A percentile compares a stretch with the other conserved stretches of the same genome.
Conservation (phyloP, 2,329 filamentous ascomycete species). For the Ceratocystis cacaofunesta region DNA sequence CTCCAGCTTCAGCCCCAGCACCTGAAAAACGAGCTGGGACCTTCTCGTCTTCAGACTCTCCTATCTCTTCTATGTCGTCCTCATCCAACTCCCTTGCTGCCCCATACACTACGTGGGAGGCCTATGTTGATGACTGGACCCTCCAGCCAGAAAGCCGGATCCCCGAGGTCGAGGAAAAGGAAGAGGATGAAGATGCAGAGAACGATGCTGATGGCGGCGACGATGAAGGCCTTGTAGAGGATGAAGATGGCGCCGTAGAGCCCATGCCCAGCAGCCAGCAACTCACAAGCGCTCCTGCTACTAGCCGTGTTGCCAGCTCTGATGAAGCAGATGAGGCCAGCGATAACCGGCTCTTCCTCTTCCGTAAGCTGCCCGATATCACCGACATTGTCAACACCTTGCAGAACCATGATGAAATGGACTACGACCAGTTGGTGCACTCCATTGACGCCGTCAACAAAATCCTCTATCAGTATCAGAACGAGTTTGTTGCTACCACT, state of each 20-base stretch:
- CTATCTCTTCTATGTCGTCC: not conserved
- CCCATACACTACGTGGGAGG: constrained; percentile 28
- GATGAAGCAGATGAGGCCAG: constrained; percentile 17
- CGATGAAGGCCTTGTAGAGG: constrained; percentile 15
- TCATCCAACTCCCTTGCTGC: constrained; percentile 19
- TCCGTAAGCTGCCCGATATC: constrained; percentile 12
- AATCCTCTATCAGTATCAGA: constrained; percentile 36
- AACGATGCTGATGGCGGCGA: constrained; percentile 21
- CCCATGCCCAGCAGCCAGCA: not conserved
- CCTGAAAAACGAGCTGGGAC: not conserved
- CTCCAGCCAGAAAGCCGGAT: constrained; percentile 27
- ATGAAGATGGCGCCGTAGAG: not conserved
- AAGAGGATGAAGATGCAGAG: constrained; percentile 20
- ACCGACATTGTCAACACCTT: constrained; percentile 22
- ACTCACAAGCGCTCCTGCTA: not conserved
- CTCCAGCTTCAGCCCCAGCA: not conserved
- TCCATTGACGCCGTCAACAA: constrained; percentile 32
- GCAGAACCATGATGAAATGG: constrained; percentile 36
- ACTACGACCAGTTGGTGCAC: constrained; percentile 31
- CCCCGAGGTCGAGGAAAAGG: constrained; percentile 19
- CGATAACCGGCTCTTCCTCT: constrained; percentile 8
- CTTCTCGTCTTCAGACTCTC: constrained; percentile 1
- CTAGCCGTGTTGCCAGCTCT: constrained; percentile 18
- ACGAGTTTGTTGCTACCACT: constrained; percentile 37
- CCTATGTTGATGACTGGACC: constrained; percentile 28